Evolutionary conservation across 805 yeast species (phyloP).

Genomic region (Torulaspora maleeae): DNA sequence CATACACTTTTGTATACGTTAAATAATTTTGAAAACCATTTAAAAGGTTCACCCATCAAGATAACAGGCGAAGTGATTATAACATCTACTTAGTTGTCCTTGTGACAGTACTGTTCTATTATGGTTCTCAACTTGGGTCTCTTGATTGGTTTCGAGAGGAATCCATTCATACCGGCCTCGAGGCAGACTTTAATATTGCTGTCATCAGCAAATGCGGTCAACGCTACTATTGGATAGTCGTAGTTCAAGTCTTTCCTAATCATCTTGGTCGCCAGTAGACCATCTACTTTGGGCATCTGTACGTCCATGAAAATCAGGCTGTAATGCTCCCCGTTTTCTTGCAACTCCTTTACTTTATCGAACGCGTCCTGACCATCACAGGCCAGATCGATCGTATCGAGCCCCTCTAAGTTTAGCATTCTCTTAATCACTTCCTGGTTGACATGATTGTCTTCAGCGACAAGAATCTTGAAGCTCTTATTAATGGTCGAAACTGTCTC

Average conservation of each 20-base stretch:
- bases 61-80: background rate
- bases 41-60: constrained; percentile 10
- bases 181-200: constrained; percentile 81
- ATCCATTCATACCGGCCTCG: constrained; percentile 89
- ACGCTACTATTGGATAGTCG: constrained; percentile 77
- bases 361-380: constrained; percentile 91
- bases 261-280: constrained; percentile 72
- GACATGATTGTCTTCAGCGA: constrained; percentile 91
- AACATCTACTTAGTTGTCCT: background rate
- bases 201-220: constrained; percentile 94
- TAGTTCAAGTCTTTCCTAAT: constrained; percentile 62
- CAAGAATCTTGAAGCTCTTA: constrained; percentile 47
- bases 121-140: constrained; percentile 62
- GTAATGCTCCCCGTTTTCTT: constrained; percentile 41
- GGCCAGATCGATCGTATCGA: constrained; percentile 66
- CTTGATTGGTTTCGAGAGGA: constrained; percentile 82
- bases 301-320: constrained; percentile 93
- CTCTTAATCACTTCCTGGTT: constrained; percentile 91
- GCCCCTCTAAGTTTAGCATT: constrained; percentile 83
- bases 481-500: constrained; percentile 13
- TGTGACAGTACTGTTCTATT: constrained; percentile 34
- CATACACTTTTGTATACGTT: constrained; percentile 17
- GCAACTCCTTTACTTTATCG: constrained; percentile 51
- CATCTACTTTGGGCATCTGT: constrained; percentile 94
- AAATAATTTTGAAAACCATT: constrained; percentile 16